Evolutionary conservation across 2,329 filamentous ascomycete species (phyloP), one percentile per base, ranked within the genome.

Genomic region (Orbilia oligospora): DNA sequence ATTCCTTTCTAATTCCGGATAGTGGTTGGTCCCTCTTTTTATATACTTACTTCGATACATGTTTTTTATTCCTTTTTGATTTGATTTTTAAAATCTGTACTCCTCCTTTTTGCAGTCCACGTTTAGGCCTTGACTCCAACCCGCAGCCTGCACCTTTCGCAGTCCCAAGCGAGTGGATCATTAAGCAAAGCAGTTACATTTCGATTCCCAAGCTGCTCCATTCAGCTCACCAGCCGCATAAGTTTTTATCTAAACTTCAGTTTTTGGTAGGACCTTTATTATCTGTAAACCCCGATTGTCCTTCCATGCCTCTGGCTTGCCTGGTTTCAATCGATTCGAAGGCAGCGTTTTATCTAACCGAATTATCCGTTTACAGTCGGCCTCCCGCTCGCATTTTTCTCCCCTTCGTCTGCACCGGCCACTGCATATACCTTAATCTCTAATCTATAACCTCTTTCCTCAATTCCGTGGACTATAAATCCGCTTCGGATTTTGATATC

Each of bases 1-100:
- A 71, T 58, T 76, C 69, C 61, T 76, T 76, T 76, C 72, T 76
- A 76, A 76, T 76, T 76, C 72, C 48, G 72, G 72, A 76, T 71
- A 76, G 72, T 71, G 72, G 66, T 76, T 63, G 48, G 38, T 51
- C 65, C 48, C 24, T 33, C 51, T 68, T 76, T 71, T 30, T 30
- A 30, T 30, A 30, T 76, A 63, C 65, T 64, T 70, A 64, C 55
- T 76, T 71, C 65, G 48, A 76, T 68, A 69, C 53, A 56, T 61
- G 20, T 24, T 56, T 65, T 76, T 70, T 76, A 58, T 70, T 76
- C 56, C 41, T 66, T 71, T 70, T 76, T 71, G 33, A 18, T 22
- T 51, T 65, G 49, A 10, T 22, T 65, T 56, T 68, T 56, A 22
- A 55, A 44, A 48, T 46, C 58, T 12, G 33, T 48, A 65, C 51